A percentile compares a stretch with the other conserved stretches of the same genome.
Evolutionary conservation across 371 early-diverging fungal species (phyloP).

Genomic region (Apophysomyces sp.): DNA sequence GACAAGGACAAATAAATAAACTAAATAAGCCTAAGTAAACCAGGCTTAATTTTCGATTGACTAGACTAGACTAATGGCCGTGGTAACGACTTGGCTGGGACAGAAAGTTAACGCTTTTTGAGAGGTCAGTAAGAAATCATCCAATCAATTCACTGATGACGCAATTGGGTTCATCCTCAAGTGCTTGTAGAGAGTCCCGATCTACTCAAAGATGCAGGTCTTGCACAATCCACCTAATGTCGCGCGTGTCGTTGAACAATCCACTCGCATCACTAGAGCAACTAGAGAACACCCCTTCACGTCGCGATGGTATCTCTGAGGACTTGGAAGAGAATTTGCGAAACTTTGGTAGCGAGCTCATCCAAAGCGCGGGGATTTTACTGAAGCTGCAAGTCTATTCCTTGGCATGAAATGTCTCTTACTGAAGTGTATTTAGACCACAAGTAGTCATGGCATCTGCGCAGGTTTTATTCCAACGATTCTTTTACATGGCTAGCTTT

Average conservation of each 20-base stretch:
- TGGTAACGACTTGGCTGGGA: no score
- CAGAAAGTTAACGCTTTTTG: no score
- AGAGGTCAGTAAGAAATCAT: no score
- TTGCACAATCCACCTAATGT: not conserved
- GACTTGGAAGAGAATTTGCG: constrained; percentile 76
- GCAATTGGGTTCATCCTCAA: no score
- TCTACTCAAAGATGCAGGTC: not conserved
- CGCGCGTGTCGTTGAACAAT: constrained; percentile 40
- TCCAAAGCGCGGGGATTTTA: constrained; percentile 84
- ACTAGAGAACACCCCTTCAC: constrained; percentile 66
- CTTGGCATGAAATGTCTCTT: not conserved
- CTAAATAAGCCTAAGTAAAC: no score
- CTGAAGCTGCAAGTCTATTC: constrained; percentile 67
- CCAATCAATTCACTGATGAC: no score
- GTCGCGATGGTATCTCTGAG: constrained; percentile 62
- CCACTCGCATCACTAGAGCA: constrained; percentile 72
- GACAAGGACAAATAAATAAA: no score
- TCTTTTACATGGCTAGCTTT: constrained; percentile 82
- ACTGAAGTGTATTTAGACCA: not conserved
- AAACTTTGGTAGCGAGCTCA: constrained; percentile 77
- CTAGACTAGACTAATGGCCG: no score
- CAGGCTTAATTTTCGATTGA: no score
- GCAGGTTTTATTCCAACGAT: constrained; percentile 91
- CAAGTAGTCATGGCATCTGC: constrained; percentile 96
- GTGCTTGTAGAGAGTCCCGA: no score